Evolutionary conservation across 495 filamentous ascomycete genomes (phyloP).

Genomic region (Penicillium paradoxum): DNA sequence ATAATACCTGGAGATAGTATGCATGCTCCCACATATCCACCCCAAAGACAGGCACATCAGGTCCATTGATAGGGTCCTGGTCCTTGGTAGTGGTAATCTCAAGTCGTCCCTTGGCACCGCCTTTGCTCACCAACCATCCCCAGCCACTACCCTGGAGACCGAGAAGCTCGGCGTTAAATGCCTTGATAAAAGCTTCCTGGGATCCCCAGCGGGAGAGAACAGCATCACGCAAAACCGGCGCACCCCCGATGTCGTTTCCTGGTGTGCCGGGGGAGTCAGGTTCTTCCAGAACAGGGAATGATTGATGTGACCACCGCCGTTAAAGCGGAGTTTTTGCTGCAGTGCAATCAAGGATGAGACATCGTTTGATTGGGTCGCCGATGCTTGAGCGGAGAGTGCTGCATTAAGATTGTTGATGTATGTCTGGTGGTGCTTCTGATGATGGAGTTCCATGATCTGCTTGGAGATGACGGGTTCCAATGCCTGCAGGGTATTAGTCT

Average conservation of each 20-base stretch:
- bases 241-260: slow-evolving; percentile 61
- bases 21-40: slow-evolving; percentile 98
- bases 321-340: slow-evolving; percentile 86
- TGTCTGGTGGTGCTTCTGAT: slow-evolving; percentile 61
- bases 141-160: slow-evolving; percentile 91
- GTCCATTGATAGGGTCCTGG: slow-evolving; percentile 81
- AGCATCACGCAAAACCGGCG: slow-evolving; percentile 48
- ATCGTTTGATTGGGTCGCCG: slow-evolving; percentile 41
- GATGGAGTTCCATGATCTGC: slow-evolving; percentile 93
- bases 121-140: slow-evolving; percentile 80
- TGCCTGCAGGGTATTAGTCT: slow-evolving; percentile 42
- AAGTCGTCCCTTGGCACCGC: slow-evolving; percentile 59
- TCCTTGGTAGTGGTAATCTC: slow-evolving; percentile 73
- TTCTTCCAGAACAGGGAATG: slow-evolving; percentile 93
- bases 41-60: slow-evolving; percentile 73
- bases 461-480: slow-evolving; percentile 91
- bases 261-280: slow-evolving; percentile 61
- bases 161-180: slow-evolving; percentile 66
- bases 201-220: slow-evolving; percentile 71
- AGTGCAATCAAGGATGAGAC: slow-evolving; percentile 62
- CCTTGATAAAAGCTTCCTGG: slow-evolving; percentile 60
- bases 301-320: slow-evolving; percentile 91
- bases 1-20: slow-evolving; percentile 53
- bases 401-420: slow-evolving; percentile 62
- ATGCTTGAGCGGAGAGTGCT: slow-evolving; percentile 44